Base-by-base conservation (phyloP, 441 rosid species). In the Breynia disticha region DNA sequence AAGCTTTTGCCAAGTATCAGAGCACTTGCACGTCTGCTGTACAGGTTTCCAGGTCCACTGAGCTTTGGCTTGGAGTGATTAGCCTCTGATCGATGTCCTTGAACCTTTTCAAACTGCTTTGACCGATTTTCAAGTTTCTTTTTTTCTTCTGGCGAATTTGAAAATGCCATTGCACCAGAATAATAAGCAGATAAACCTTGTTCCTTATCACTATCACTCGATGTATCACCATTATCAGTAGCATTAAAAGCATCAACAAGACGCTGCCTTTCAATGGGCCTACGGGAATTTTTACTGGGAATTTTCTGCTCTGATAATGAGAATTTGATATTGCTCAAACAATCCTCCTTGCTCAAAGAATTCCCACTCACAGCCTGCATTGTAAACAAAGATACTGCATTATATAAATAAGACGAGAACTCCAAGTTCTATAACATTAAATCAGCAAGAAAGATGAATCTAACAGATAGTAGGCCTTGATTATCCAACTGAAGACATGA, bases 191-290 rank as follows among this genome's bases (percentile, higher is more conserved):
- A 73, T 70, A 83, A 76, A 67, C 63, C 72, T 55, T 71, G 81
- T 20, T 94, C 99, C 80, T 78, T 80, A 57, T 90, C 99, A 82
- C 96, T 90, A 54, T 85, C 96, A 76, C 97, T 94, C 54, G 97
- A 94, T 48, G 74, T 87, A 65, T 82, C 94, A 61, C 77, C 89
- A 62, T 81, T 81, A 63, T 76, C 74, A 50, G 79, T 68, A 61
- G 63, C 64, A 72, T 50, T 68, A 15, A 71, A 63, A 64, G 56
- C 75, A 76, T 79, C 69, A 49, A 71, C 69, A 55, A 78, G 66
- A 32, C 91, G 84, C 71, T 85, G 99, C 71, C 79, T 93, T 84
- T 94, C 90, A 21, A 56, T 62, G 61, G 89, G 85, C 76, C 79
- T 83, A 76, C 72, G 88, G 62, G 69, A 51, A 77, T 48, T 66